These are phyloP conservation scores for Catunica adiposa DNA, from an alignment of 2,329 filamentous ascomycete species.

Conservation along the genomic window DNA sequence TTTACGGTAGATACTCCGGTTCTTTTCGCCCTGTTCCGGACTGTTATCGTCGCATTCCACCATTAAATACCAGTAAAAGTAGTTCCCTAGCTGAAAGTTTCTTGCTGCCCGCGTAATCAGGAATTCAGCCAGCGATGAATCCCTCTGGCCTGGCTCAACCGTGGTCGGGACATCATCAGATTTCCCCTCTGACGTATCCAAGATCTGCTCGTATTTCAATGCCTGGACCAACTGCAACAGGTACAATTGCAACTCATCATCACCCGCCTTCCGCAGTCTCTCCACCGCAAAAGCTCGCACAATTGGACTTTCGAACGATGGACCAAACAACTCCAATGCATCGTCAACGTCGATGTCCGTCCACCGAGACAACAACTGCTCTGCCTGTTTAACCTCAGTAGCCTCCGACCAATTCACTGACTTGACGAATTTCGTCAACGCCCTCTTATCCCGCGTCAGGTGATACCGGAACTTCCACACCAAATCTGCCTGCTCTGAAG, in stretches of 20 bases:
- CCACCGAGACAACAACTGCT: constrained; percentile 82
- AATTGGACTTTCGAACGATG: constrained; percentile 73
- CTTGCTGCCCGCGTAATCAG: constrained; percentile 73
- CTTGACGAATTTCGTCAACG: constrained; percentile 93
- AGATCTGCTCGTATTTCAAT: constrained; percentile 77
- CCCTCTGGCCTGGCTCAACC: constrained; percentile 22
- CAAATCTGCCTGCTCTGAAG: constrained; percentile 82
- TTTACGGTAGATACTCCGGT: constrained; percentile 75
- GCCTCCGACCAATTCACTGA: constrained; percentile 87
- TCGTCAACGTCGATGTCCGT: constrained; percentile 95
- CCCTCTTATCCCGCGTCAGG: constrained; percentile 76
- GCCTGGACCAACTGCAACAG: constrained; percentile 89
- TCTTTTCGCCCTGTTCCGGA: constrained; percentile 54
- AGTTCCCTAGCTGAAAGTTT: constrained; percentile 84
- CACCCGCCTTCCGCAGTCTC: constrained; percentile 76
- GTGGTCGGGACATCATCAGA: not conserved
- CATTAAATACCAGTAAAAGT: constrained; percentile 96
- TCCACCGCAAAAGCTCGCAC: constrained; percentile 91
- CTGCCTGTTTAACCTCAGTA: constrained; percentile 72
- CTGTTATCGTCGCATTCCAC: constrained; percentile 85
- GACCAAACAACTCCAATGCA: constrained; percentile 81
- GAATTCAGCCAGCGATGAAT: constrained; percentile 79
- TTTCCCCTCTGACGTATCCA: constrained; percentile 17
- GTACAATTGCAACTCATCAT: constrained; percentile 80
- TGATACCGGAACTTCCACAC: constrained; percentile 98